These are phyloP conservation scores for Andrographis paniculata DNA, from an alignment of 305 asterid species.

Conservation along the genomic window DNA sequence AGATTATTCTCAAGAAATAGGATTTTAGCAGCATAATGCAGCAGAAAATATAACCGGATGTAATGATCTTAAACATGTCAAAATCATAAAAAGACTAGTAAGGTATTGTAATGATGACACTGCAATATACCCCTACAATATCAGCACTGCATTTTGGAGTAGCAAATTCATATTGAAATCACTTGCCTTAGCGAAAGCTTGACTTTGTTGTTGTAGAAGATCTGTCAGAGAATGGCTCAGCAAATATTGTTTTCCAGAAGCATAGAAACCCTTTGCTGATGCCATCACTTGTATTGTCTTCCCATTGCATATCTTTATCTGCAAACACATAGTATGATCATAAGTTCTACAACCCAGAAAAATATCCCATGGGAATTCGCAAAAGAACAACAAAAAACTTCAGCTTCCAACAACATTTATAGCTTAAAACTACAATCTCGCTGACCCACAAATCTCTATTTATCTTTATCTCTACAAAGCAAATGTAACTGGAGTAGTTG, in stretches of 20 bases:
- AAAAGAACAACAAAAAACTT: background rate
- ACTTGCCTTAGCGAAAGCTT: slow-evolving; percentile 89
- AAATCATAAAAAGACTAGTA: slow-evolving; percentile 1
- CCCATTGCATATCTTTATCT: slow-evolving; percentile 98
- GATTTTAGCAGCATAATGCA: background rate
- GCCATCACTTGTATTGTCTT: slow-evolving; percentile 83
- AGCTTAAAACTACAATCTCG: background rate
- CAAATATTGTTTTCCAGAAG: slow-evolving; percentile 66
- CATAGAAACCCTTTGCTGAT: slow-evolving; percentile 76
- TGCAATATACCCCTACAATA: slow-evolving; percentile 12
- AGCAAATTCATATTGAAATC: slow-evolving; percentile 11
- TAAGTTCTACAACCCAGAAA: slow-evolving; percentile 15
- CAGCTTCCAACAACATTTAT: background rate
- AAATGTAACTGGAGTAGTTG: too few species aligned
- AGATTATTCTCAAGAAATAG: slow-evolving; percentile 13
- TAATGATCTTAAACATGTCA: background rate
- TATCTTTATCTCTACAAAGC: too few species aligned
- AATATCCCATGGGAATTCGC: background rate
- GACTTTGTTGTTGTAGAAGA: slow-evolving; percentile 99
- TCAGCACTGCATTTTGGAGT: slow-evolving; percentile 1
- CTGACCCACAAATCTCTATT: too few species aligned
- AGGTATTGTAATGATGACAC: slow-evolving; percentile 1
- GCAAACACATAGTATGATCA: slow-evolving; percentile 29
- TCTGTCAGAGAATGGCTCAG: slow-evolving; percentile 90
- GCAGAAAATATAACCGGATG: background rate